Evolutionary conservation across 805 yeast genomes (phyloP), one percentile per base, ranked within the genome.

Genomic region (Ogataea corticis): DNA sequence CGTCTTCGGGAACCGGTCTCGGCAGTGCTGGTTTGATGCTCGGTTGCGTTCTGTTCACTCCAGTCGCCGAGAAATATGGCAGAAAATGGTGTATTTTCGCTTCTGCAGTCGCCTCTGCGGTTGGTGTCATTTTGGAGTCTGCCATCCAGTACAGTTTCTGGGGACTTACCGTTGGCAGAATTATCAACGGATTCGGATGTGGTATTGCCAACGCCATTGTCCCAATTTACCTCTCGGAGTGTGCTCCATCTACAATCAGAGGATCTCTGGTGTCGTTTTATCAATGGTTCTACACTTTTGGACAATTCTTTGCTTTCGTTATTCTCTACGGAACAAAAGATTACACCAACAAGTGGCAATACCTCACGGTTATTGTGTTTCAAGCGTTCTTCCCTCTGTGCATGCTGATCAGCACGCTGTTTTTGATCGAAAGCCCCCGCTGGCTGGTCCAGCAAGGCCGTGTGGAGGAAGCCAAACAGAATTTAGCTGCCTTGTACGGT

Each of bases 341-440:
- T 40, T 34, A 31, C 29, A 36, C 30, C 23, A 37, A 38, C 30
- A 46, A 46, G 33, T 46, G 49, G 49, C 42, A 39, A 33, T 46
- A 42, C 19, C 58, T 4, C 50, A 53, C 55, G 62, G 38, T 38
- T 44, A 45, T 12, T 25, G 68, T 67, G 7, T 66, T 67, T 49
- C 70, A 66, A 45, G 45, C 53, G 5, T 23, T 54, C 10, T 54
- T 54, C 41, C 54, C 60, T 7, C 12, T 48, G 11, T 33, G 43
- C 13, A 42, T 56, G 21, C 9, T 52, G 2, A 51, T 55, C 1
- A 37, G 47, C 17, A 33, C 56, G 3, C 32, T 41, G 1, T 46
- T 46, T n/a, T 30, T 47, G 25, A 75, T 76, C 2, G 76, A 72
- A 52, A 66, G 72, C 13, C 77, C 77, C 15, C 61, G 76, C 54